Evolutionary conservation across 202 grass and related monocot species (phyloP), one percentile per base, ranked within the genome.

Genomic region (Bolboschoenoplectus hybrid): DNA sequence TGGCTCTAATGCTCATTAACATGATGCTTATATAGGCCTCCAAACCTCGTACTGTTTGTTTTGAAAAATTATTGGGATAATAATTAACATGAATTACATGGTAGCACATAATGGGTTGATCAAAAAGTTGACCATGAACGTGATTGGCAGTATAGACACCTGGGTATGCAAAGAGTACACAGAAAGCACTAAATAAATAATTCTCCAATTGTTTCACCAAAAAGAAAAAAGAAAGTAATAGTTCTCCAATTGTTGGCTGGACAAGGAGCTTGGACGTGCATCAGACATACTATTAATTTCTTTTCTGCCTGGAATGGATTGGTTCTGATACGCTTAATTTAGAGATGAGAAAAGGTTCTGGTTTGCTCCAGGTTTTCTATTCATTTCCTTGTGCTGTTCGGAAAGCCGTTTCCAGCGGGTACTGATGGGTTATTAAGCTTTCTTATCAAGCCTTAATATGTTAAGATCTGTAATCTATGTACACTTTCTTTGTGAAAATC

Each of bases 131-230:
- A 78, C 11, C 13, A 78, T 77, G 11, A 13, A 57, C 50, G 51
- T 78, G 74, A 77, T 55, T 77, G 26, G 73, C 73, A 77, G 43
- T 73, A 49, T 11, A 73, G n/a, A 2, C 47, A 76, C 20, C 49
- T 8, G 73, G 49, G 49, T 34, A 2, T 4, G 14, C 20, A 78
- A 7, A 45, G 1, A 44, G 67, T 70, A 19, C 67, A 45, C 67
- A 70, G 73, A 50, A 76, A 35, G 17, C 44, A 73, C 6, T 38
- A 71, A 71, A 67, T 39, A n/a, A 11, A 65, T 26, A 26, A n/a
- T 73, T 73, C 44, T 50, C 69, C 40, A 72, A 46, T 20, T 72
- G 26, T 26, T 26, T 26, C 26, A 26, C 26, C 26, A 26, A 26
- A 26, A 26, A 26, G 26, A 26, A 26, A 26, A 26, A 26, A 26